A percentile compares a stretch with the other conserved stretches of the same genome.
Conservation (phyloP, 495 filamentous ascomycete species). For the Neurospora sp. region DNA sequence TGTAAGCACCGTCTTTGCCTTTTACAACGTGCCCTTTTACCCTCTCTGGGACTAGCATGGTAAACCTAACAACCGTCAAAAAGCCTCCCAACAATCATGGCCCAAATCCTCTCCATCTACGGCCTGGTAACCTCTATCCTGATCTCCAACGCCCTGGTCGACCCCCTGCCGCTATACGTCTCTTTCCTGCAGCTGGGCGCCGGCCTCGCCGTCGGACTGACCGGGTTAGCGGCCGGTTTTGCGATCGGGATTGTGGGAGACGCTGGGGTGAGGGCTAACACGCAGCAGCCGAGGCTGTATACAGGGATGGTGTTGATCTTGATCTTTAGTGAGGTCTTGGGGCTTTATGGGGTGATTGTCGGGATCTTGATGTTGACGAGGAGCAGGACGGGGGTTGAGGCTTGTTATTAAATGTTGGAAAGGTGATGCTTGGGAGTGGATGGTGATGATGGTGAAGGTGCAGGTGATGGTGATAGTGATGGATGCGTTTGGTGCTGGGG, state of each 20-base stretch:
- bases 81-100: constrained; percentile 59
- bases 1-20: constrained; percentile 6
- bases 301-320: constrained; percentile 92
- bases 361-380: constrained; percentile 33
- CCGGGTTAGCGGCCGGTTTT: constrained; percentile 95
- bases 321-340: constrained; percentile 88
- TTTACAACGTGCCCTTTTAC: background rate
- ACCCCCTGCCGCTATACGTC: constrained; percentile 37
- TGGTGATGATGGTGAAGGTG: background rate
- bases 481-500: background rate
- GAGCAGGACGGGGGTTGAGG: constrained; percentile 23
- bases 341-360: constrained; percentile 45
- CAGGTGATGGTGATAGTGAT: background rate
- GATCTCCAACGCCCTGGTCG: constrained; percentile 31
- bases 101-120: constrained; percentile 65
- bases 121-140: constrained; percentile 40
- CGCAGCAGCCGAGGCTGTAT: constrained; percentile 80
- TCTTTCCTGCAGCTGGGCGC: constrained; percentile 38
- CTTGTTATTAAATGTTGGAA: constrained; percentile 19
- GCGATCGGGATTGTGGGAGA: constrained; percentile 94
- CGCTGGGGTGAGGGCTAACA: constrained; percentile 74
- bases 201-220: constrained; percentile 88
- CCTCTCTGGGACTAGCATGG: no score
- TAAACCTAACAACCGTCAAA: constrained; percentile 21
- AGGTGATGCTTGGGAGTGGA: background rate